phyloP scores from a whole-genome alignment of 2,329 filamentous ascomycete species.

The Hirsutella thompsonii region DNA sequence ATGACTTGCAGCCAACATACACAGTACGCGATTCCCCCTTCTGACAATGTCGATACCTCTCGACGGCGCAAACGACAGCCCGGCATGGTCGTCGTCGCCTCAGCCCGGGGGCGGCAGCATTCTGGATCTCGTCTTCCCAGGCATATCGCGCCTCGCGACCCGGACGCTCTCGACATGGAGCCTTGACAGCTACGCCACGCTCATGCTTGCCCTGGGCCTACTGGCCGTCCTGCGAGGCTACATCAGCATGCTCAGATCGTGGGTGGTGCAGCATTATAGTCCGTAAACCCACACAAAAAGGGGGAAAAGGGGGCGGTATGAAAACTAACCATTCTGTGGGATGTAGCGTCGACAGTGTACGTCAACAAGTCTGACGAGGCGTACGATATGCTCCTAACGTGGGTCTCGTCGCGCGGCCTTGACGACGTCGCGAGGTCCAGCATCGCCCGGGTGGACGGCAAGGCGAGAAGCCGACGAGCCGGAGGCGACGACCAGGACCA shows the following conservation, averaged over 20 bases:
- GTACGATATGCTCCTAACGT: slow-evolving; percentile 6
- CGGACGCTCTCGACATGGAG: background rate
- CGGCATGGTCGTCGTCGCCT: too few species aligned
- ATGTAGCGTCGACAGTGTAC: slow-evolving; percentile 4
- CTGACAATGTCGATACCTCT: too few species aligned
- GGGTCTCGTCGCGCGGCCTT: slow-evolving; percentile 6
- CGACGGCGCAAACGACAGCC: too few species aligned
- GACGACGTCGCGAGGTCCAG: slow-evolving; percentile 7
- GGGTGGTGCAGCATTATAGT: background rate
- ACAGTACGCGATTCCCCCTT: too few species aligned
- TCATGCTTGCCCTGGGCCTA: background rate
- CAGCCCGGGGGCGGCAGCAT: too few species aligned
- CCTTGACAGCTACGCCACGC: background rate
- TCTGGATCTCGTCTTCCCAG: too few species aligned
- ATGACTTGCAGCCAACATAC: too few species aligned
- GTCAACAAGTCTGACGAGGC: slow-evolving; percentile 2
- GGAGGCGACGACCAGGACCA: slow-evolving; percentile 1
- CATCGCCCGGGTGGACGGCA: background rate
- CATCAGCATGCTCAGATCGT: background rate
- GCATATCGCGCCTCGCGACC: too few species aligned
- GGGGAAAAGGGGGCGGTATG: too few species aligned
- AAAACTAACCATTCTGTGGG: background rate
- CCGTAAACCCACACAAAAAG: background rate
- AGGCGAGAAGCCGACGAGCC: background rate
- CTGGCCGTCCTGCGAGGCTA: background rate